phyloP scores from a whole-genome alignment of 2,329 filamentous ascomycete species.

The Aureobasidium sp. region DNA sequence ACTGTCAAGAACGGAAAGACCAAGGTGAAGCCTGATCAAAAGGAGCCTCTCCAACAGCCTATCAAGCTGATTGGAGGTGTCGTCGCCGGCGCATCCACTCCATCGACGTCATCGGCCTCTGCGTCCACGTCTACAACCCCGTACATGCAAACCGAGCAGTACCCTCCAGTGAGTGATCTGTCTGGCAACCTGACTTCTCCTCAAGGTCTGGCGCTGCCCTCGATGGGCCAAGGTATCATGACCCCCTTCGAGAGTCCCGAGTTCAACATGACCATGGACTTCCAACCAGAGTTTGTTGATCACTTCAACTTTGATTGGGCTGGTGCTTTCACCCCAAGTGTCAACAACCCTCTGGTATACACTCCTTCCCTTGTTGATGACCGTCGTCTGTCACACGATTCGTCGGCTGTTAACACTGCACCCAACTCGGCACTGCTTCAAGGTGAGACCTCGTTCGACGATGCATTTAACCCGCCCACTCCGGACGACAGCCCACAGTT shows the following conservation, averaged over 20 bases:
- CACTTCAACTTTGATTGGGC: slow-evolving; percentile 38
- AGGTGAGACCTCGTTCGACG: slow-evolving; percentile 43
- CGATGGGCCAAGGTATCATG: slow-evolving; percentile 33
- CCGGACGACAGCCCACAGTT: slow-evolving; percentile 46
- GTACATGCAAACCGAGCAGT: slow-evolving; percentile 40
- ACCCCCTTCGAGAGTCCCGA: slow-evolving; percentile 32
- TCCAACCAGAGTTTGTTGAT: slow-evolving; percentile 34
- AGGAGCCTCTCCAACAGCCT: slow-evolving; percentile 28
- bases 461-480: slow-evolving; percentile 62
- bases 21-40: slow-evolving; percentile 35
- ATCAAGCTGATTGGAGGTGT: slow-evolving; percentile 65
- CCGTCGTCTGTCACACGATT: slow-evolving; percentile 26
- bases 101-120: slow-evolving; percentile 42
- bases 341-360: slow-evolving; percentile 29
- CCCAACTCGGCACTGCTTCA: slow-evolving; percentile 48
- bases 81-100: slow-evolving; percentile 69
- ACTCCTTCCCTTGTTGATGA: slow-evolving; percentile 40
- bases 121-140: slow-evolving; percentile 41
- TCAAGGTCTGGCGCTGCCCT: slow-evolving; percentile 34
- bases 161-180: slow-evolving; percentile 22
- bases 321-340: slow-evolving; percentile 27
- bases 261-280: slow-evolving; percentile 33
- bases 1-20: slow-evolving; percentile 71
- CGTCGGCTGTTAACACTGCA: slow-evolving; percentile 26
- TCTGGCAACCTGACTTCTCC: slow-evolving; percentile 27